These are phyloP conservation scores for Gossypium arboreum DNA, from an alignment of 345 rosid genomes.

Conservation along the genomic window DNA sequence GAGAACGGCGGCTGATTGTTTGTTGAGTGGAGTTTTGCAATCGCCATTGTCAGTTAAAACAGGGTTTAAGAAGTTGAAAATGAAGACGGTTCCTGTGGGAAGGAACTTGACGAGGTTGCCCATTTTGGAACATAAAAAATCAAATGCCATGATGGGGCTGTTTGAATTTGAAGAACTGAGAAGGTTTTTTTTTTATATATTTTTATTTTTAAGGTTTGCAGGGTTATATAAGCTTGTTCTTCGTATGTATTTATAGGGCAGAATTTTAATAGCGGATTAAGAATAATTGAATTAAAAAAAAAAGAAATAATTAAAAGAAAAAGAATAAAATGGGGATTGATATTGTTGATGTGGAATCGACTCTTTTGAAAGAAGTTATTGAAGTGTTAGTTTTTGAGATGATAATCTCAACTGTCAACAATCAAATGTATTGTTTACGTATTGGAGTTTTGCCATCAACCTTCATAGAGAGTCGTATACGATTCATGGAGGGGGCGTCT, in stretches of 20 bases:
- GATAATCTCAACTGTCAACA: too few species aligned
- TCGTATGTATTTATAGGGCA: not conserved
- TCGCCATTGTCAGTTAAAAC: conserved; percentile 60
- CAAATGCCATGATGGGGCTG: not conserved
- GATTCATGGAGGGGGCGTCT: too few species aligned
- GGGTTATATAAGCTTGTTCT: not conserved
- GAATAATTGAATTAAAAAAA: not conserved
- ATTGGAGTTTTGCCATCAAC: too few species aligned
- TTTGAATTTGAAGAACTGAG: not conserved
- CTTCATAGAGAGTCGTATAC: too few species aligned
- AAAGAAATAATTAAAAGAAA: not conserved
- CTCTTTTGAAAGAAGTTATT: too few species aligned
- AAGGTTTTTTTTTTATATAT: not conserved
- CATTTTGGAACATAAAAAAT: not conserved
- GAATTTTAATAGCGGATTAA: not conserved
- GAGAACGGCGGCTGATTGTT: conserved; percentile 42
- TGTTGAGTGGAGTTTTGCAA: conserved; percentile 41
- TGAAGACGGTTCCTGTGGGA: conserved; percentile 81
- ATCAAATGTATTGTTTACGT: too few species aligned
- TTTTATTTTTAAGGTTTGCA: not conserved
- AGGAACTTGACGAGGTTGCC: conserved; percentile 81
- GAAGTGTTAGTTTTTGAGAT: too few species aligned
- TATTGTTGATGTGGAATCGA: too few species aligned
- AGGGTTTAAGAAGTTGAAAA: conserved; percentile 82
- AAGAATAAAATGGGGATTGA: too few species aligned